These are phyloP conservation scores for Quercus agrifolia DNA, from an alignment of 306 rosid genomes.

Conservation along the genomic window DNA sequence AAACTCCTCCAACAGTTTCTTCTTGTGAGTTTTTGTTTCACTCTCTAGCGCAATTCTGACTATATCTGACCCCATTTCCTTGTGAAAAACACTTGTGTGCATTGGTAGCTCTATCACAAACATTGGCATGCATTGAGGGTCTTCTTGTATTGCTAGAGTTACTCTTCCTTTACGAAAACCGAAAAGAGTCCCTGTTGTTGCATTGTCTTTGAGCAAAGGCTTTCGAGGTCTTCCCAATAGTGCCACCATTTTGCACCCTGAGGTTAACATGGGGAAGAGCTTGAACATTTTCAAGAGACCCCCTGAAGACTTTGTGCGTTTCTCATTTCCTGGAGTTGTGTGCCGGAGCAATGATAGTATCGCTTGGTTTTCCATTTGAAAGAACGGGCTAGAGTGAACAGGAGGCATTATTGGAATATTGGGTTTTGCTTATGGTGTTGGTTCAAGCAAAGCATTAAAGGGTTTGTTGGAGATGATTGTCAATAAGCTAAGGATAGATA, in stretches of 20 bases:
- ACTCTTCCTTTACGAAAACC: constrained; percentile 88
- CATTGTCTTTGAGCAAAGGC: constrained; percentile 74
- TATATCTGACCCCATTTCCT: constrained; percentile 80
- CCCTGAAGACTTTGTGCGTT: constrained; percentile 47
- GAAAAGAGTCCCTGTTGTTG: constrained; percentile 83
- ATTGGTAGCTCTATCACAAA: constrained; percentile 85
- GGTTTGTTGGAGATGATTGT: constrained; percentile 14
- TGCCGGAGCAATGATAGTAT: constrained; percentile 64
- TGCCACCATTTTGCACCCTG: constrained; percentile 96
- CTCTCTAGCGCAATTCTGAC: constrained; percentile 93
- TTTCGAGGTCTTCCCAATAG: constrained; percentile 74
- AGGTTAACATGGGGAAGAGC: constrained; percentile 82
- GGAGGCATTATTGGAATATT: constrained; percentile 48
- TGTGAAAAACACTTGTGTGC: constrained; percentile 62
- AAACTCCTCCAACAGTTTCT: constrained; percentile 78
- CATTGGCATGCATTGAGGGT: constrained; percentile 80
- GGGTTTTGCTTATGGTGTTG: neutral
- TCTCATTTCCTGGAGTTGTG: constrained; percentile 6
- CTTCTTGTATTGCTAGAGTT: constrained; percentile 85
- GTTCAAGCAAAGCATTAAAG: constrained; percentile 10
- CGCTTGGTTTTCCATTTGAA: constrained; percentile 71
- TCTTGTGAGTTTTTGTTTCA: constrained; percentile 68
- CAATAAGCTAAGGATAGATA: constrained; percentile 18
- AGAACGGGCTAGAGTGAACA: constrained; percentile 70
- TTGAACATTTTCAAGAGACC: constrained; percentile 74